A percentile compares a stretch with the other conserved stretches of the same genome.
These are phyloP conservation scores for Chalara sp. DNA, from an alignment of 2,329 filamentous ascomycete species.

Conservation along the genomic window DNA sequence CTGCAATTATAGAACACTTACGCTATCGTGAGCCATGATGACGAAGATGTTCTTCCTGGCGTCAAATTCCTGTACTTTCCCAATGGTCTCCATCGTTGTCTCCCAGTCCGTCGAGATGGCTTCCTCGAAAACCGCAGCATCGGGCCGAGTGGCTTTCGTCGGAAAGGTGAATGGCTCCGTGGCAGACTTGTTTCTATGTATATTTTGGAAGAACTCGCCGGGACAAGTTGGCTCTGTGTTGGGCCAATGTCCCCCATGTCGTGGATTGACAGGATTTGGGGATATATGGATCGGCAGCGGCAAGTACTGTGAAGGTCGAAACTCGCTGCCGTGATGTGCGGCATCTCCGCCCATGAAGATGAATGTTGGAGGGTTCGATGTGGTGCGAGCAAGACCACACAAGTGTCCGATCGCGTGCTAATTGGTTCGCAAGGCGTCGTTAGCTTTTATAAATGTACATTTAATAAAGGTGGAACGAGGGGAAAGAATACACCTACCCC, in stretches of 20 bases:
- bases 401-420: constrained; percentile 36
- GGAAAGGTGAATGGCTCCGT: too few relatives aligned
- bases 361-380: constrained; percentile 32
- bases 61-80: not conserved
- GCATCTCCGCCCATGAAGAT: constrained; percentile 35
- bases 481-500: too few relatives aligned
- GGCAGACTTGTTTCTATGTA: too few relatives aligned
- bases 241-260: not conserved
- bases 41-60: not conserved
- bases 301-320: not conserved
- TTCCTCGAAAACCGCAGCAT: too few relatives aligned
- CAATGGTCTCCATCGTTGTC: not conserved
- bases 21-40: not conserved
- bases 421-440: too few relatives aligned
- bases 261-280: not conserved
- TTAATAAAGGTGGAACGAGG: too few relatives aligned
- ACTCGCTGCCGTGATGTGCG: not conserved
- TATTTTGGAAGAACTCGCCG: too few relatives aligned
- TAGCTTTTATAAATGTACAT: too few relatives aligned
- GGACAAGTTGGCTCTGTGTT: too few relatives aligned
- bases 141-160: too few relatives aligned
- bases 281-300: not conserved
- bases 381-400: constrained; percentile 34
- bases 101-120: not conserved
- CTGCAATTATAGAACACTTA: too few relatives aligned